Evolutionary conservation across 1,284 basidiomycete genomes (phyloP), one percentile per base, ranked within the genome.

Genomic region (Xanthoconium separans): DNA sequence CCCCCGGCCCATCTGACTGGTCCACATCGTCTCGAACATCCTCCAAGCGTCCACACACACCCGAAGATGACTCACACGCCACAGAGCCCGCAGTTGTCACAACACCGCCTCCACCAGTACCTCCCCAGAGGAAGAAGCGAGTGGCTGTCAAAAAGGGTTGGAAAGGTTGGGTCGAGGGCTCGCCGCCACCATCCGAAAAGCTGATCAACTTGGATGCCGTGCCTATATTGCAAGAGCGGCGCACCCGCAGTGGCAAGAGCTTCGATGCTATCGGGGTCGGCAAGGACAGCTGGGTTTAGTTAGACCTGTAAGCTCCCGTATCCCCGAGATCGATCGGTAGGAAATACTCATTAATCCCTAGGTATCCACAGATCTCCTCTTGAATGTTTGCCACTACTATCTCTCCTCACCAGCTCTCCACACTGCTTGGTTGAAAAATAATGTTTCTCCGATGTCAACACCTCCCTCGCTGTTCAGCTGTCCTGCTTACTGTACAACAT

Each of bases 81-180:
- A 34, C 52, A 49, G 66, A 73, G 50, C 60, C 67, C 27, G 51
- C 59, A 30, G 60, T 71, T 47, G 61, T 65, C 37, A 63, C 66
- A 9, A 46, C 68, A 29, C 62, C 71, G 11, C 48, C 53, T 6
- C 61, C 65, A 11, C 57, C 72, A 9, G 58, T 57, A 40, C 69
- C 65, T 39, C 61, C 33, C 29, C 62, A 68, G 20, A 81, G 84
- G 55, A 91, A 77, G 75, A 88, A 85, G 76, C 82, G 89, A 27
- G 75, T 80, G 20, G 85, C 84, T 1, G 85, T 83, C 34, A 83
- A 78, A 66, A 89, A 88, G 66, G 90, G 88, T 39, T 94, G 91
- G 83, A 92, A 89, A 73, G 88, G 88, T 48, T 91, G 89, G 89
- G 85, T 90, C 18, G 89, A 89, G 73, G 87, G 86, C 58, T 89